Evolutionary conservation across 2,329 filamentous ascomycete species (phyloP).

Genomic region (Pseudogymnoascus sp.): DNA sequence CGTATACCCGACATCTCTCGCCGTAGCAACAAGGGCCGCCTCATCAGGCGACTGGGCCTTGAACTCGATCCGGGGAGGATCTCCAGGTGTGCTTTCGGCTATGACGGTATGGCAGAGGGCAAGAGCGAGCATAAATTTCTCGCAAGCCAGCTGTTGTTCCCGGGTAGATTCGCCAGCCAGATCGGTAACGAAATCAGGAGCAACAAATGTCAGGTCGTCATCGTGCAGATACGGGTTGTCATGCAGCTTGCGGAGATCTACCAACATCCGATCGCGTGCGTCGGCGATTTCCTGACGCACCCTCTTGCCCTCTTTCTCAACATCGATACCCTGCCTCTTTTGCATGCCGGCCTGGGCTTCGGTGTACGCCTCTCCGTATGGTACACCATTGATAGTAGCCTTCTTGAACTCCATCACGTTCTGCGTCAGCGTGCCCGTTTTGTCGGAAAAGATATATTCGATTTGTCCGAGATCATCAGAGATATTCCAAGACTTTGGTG

Average conservation of each 20-base stretch:
- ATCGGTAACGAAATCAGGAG: conserved; percentile 80
- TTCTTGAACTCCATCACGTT: conserved; percentile 99
- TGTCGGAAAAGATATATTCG: conserved; percentile 97
- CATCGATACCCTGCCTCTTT: conserved; percentile 77
- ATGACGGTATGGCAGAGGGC: conserved; percentile 95
- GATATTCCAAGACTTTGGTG: conserved; percentile 98
- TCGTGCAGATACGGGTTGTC: conserved; percentile 87
- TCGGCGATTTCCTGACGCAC: conserved; percentile 69
- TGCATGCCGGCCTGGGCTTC: conserved; percentile 96
- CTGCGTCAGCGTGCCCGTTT: conserved; percentile 81
- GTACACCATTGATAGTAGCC: conserved; percentile 84
- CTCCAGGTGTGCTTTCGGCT: conserved; percentile 76
- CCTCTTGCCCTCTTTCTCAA: conserved; percentile 66
- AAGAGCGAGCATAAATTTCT: conserved; percentile 88
- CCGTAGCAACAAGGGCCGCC: conserved; percentile 88
- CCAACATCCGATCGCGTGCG: conserved; percentile 64
- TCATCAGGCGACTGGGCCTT: conserved; percentile 97
- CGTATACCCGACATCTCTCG: conserved; percentile 89
- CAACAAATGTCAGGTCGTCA: conserved; percentile 83
- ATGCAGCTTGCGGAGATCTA: conserved; percentile 64
- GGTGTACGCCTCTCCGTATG: conserved; percentile 95
- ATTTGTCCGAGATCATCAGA: conserved; percentile 97
- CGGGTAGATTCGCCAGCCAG: conserved; percentile 66
- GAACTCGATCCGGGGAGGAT: conserved; percentile 84
- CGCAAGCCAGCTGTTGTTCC: conserved; percentile 68